Percentiles rank a stretch among this genome's conserved stretches.
Conservation (phyloP, 108 stramenopile species). For the Schizochytrium sp. region DNA sequence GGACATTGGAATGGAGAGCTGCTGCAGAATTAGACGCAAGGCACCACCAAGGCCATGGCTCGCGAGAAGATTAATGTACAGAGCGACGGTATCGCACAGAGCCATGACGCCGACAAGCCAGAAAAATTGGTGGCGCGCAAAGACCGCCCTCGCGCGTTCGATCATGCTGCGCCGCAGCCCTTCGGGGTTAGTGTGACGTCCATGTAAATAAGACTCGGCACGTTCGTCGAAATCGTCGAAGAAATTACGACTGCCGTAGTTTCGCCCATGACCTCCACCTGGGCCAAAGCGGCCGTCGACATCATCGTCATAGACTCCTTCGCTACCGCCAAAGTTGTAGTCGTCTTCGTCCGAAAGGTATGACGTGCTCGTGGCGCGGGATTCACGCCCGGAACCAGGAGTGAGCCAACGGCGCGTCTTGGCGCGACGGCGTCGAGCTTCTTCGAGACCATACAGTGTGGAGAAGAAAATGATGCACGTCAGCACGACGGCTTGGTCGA, state of each 20-base stretch:
- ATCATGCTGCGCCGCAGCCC: neutral
- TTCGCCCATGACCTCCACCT: too few relatives aligned
- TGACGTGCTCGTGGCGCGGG: neutral
- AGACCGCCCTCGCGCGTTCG: neutral
- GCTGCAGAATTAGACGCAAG: neutral
- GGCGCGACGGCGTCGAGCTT: neutral
- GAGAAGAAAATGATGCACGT: neutral
- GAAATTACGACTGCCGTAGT: too few relatives aligned
- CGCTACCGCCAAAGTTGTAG: neutral
- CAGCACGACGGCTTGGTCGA: neutral
- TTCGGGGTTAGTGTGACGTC: neutral
- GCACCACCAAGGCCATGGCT: neutral
- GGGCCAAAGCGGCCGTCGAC: neutral
- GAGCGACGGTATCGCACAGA: neutral
- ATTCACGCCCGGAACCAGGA: neutral
- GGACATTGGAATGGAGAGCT: neutral
- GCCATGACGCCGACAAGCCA: neutral
- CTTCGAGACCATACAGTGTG: neutral
- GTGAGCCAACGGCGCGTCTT: neutral
- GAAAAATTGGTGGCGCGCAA: neutral
- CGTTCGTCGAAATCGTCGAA: too few relatives aligned
- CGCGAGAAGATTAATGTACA: conserved; percentile 7
- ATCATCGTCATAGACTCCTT: neutral
- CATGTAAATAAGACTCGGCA: too few relatives aligned
- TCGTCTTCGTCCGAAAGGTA: neutral